Percentiles rank a stretch among this genome's conserved stretches.
Conservation (phyloP, 441 rosid species). For the Aquilaria agallochum region DNA sequence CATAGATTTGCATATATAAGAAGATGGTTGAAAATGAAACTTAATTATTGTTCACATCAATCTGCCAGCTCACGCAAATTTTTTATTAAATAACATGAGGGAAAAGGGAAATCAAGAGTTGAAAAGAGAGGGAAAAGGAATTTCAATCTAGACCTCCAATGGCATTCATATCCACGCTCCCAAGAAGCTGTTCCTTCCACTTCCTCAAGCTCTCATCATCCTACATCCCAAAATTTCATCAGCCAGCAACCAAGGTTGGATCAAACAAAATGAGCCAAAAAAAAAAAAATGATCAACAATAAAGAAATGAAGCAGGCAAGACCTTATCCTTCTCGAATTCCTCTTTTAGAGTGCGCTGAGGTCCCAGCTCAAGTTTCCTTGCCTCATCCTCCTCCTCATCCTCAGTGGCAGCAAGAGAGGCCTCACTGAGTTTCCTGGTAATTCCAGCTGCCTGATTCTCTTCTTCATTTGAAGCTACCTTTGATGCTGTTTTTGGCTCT, state of each 20-base stretch:
- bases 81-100: neutral
- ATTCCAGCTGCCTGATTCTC: constrained; percentile 7
- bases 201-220: constrained; percentile 52
- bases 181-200: constrained; percentile 54
- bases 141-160: constrained; percentile 30
- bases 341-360: constrained; percentile 38
- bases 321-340: constrained; percentile 47
- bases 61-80: neutral
- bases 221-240: constrained; percentile 16
- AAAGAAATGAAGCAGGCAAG: neutral
- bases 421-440: constrained; percentile 28
- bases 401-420: constrained; percentile 26
- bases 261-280: constrained; percentile 2
- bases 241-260: constrained; percentile 3
- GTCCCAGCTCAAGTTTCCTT: constrained; percentile 34
- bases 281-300: neutral
- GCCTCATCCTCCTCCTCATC: constrained; percentile 38
- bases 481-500: constrained; percentile 22
- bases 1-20: too few relatives aligned
- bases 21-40: neutral
- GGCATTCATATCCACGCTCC: constrained; percentile 32
- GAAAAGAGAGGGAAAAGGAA: neutral
- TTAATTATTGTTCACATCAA: neutral
- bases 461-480: constrained; percentile 7
- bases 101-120: neutral